Evolutionary conservation across 345 rosid genomes (phyloP).

Genomic region (Odontarrhena argentea): DNA sequence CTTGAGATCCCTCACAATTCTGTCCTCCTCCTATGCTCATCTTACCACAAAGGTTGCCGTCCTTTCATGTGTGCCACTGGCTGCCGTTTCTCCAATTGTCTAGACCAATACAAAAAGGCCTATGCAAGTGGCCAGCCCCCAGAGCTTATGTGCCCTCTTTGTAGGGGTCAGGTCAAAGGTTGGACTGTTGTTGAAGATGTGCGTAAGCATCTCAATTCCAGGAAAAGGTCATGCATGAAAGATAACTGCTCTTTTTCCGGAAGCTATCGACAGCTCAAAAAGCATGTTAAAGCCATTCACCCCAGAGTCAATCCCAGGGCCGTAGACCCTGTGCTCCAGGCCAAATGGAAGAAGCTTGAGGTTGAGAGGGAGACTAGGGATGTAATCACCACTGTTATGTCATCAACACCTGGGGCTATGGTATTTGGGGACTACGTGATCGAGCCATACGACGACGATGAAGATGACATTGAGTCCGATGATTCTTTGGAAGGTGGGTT

Average conservation of each 20-base stretch:
- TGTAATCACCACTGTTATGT: conserved; percentile 70
- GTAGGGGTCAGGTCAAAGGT: conserved; percentile 91
- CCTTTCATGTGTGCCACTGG: conserved; percentile 94
- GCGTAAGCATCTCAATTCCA: conserved; percentile 60
- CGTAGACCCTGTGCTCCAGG: conserved; percentile 73
- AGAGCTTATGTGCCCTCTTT: conserved; percentile 79
- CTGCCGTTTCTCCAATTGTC: conserved; percentile 74
- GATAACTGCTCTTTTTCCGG: conserved; percentile 68
- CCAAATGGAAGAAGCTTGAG: conserved; percentile 81
- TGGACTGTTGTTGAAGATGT: conserved; percentile 81
- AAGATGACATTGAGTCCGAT: conserved; percentile 55
- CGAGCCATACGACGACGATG: conserved; percentile 61
- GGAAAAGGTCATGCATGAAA: conserved; percentile 78
- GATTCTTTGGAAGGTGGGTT: conserved; percentile 55
- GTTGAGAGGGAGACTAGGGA: conserved; percentile 65
- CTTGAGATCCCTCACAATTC: conserved; percentile 87
- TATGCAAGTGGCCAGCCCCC: conserved; percentile 60
- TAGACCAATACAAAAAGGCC: conserved; percentile 85
- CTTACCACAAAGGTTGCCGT: conserved; percentile 83
- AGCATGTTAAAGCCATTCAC: conserved; percentile 74
- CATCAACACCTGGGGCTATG: conserved; percentile 73
- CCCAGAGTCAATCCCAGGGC: conserved; percentile 76
- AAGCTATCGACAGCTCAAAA: conserved; percentile 64
- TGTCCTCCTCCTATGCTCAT: conserved; percentile 77
- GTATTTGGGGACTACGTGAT: conserved; percentile 89